Base-by-base conservation (phyloP, 2,329 filamentous ascomycete genomes). In the Pseudogymnoascus sp. region DNA sequence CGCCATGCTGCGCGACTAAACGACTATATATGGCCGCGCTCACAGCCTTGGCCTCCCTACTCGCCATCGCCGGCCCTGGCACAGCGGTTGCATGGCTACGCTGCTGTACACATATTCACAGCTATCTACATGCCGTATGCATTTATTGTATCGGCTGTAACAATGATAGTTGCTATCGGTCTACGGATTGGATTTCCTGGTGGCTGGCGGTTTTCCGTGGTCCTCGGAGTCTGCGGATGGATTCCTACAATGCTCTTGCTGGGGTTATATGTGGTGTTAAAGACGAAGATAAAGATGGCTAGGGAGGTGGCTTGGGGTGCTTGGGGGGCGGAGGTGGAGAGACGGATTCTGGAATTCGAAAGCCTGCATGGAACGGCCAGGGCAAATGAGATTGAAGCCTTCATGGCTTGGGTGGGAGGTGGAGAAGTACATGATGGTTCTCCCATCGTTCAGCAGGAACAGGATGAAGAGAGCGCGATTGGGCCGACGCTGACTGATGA, bases 91-190 rank as follows among this genome's bases (percentile, higher is more conserved):
- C 47, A 33, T 33, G 25, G 47, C 28, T 54, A 33, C n/a, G 47
- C 47, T 33, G 47, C 47, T 7, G 25, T 54, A 28, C 47, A 54
- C 11, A 54, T 54, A 2, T 54, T 54, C 3, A 54, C 47, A 5
- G 47, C 28, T 6, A 54, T 54, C 8, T 54, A 54, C 28, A 25
- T 54, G 28, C 47, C 47, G 4, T 54, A 54, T 11, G 28, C 47
- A 5, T 54, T 54, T 54, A 54, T 54, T 33, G 47, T 54, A n/a
- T 54, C 47, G n/a, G 25, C 18, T 33, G 14, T 54, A 18, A 54
- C 47, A 54, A 54, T 54, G 47, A 54, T 54, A 6, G 47, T 54
- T 20, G 47, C 47, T 20, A 54, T 54, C n/a, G 47, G 47, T 7
- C 47, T 54, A 18, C 47, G 47, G 6, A 16, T 54, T 54, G 47